Conservation (phyloP, 2,329 filamentous ascomycete genomes). For the Setomelanomma holmii region DNA sequence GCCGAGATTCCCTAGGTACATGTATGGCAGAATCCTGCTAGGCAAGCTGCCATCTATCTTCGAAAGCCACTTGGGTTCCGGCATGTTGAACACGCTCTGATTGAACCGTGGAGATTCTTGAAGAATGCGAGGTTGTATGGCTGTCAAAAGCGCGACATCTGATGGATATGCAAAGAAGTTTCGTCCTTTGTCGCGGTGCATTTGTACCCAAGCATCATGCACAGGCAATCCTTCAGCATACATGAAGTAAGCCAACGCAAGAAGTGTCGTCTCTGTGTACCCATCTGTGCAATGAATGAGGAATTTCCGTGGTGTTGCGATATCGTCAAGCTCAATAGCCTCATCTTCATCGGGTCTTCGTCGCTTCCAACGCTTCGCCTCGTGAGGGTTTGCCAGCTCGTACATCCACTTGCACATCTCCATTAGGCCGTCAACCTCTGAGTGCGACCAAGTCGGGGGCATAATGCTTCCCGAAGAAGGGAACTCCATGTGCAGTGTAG, state of each 20-base stretch:
- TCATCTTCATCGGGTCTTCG: constrained; percentile 58
- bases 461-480: constrained; percentile 94
- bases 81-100: constrained; percentile 61
- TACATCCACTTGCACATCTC: constrained; percentile 92
- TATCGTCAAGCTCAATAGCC: constrained; percentile 62
- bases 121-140: constrained; percentile 77
- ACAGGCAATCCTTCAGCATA: constrained; percentile 84
- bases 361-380: constrained; percentile 50
- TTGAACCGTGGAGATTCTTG: constrained; percentile 67
- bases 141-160: constrained; percentile 82
- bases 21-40: constrained; percentile 86
- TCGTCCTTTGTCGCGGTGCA: constrained; percentile 80
- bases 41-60: constrained; percentile 90
- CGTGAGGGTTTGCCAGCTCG: constrained; percentile 73
- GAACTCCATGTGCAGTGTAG: constrained; percentile 74
- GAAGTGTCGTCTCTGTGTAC: constrained; percentile 91
- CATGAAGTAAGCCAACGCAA: constrained; percentile 91
- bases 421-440: constrained; percentile 82
- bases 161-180: constrained; percentile 97
- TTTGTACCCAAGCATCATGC: constrained; percentile 83
- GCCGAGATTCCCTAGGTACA: constrained; percentile 92
- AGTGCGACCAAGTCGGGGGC: constrained; percentile 81
- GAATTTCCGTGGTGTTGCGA: constrained; percentile 65
- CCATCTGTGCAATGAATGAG: constrained; percentile 94
- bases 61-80: constrained; percentile 80